phyloP scores from a whole-genome alignment of 768 basidiomycete genomes.

The Mycena rosella region DNA sequence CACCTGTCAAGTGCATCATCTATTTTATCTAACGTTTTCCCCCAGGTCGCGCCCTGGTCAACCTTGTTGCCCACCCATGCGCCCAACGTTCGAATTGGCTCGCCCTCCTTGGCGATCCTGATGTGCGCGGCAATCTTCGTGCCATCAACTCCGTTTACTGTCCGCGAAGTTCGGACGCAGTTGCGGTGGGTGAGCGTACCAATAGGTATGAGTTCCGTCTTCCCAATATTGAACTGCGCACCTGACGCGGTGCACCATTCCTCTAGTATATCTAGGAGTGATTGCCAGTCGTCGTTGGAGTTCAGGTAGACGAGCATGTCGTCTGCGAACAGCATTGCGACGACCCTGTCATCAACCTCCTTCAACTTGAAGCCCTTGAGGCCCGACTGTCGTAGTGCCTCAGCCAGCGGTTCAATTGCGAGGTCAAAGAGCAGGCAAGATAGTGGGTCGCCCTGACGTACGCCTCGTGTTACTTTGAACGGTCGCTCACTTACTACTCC shows the following conservation, averaged over 20 bases:
- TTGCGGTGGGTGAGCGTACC: conserved; percentile 3
- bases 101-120: conserved; percentile 7
- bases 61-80: conserved; percentile 25
- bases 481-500: conserved; percentile 24
- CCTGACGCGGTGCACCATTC: conserved; percentile 22
- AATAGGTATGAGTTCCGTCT: conserved; percentile 17
- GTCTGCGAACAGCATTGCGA: conserved; percentile 19
- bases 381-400: no score
- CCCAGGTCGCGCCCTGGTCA: conserved; percentile 1
- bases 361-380: no score
- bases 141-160: conserved; percentile 2
- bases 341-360: no score
- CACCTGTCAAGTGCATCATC: conserved; percentile 16
- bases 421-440: conserved; percentile 52
- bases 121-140: conserved; percentile 9
- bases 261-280: conserved; percentile 13
- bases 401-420: no score
- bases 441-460: conserved; percentile 47
- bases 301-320: conserved; percentile 17
- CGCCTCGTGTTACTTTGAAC: conserved; percentile 41
- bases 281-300: no score
- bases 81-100: conserved; percentile 22
- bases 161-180: not conserved
- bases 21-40: conserved; percentile 13
- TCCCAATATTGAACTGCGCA: no score